Evolutionary conservation across 257 asterid species (phyloP).

Genomic region (Leonotis leonurus): DNA sequence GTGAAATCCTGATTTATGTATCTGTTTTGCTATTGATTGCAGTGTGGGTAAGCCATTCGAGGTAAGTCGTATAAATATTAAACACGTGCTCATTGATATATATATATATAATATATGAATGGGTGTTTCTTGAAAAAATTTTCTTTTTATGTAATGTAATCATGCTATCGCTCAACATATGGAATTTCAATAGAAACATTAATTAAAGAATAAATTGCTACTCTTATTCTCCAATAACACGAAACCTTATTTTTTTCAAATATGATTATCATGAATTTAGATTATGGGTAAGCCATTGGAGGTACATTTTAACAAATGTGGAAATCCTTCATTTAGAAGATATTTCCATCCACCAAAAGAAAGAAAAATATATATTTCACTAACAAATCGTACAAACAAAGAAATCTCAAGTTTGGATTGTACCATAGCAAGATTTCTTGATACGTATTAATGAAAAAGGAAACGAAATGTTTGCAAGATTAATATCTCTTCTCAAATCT

Average conservation of each 20-base stretch:
- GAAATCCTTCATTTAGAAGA: no score
- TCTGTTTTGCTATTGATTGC: background rate
- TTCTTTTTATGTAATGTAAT: background rate
- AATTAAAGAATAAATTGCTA: background rate
- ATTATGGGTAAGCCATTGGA: no score
- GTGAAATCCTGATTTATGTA: background rate
- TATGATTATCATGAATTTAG: no score
- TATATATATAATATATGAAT: no score
- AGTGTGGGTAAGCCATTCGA: background rate
- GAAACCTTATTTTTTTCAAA: no score
- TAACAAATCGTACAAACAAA: no score
- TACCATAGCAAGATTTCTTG: background rate
- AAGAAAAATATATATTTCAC: no score
- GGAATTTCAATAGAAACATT: background rate
- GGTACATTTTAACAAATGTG: no score
- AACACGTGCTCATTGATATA: background rate
- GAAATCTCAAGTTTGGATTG: background rate
- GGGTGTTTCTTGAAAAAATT: background rate
- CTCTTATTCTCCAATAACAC: background rate
- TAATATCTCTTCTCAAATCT: no score
- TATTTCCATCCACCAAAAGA: no score
- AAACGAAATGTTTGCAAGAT: background rate
- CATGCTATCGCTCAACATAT: background rate
- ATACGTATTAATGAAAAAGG: background rate
- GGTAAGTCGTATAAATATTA: background rate